These are phyloP conservation scores for Lodderomyces theae DNA, from an alignment of 1,139 yeast species.

Conservation along the genomic window DNA sequence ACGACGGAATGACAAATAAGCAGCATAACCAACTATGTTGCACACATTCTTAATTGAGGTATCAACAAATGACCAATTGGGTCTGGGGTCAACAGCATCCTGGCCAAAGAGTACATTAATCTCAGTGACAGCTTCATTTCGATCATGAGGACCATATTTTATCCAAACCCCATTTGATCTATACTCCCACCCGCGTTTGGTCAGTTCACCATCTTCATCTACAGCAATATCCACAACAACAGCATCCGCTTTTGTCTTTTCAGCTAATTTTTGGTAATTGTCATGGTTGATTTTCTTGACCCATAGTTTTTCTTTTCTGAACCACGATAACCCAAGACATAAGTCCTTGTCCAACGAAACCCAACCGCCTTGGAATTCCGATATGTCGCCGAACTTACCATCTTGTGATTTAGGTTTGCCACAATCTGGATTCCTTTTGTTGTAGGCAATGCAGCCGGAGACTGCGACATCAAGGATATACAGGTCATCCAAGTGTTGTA, in stretches of 20 bases:
- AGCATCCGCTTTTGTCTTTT: constrained; percentile 12
- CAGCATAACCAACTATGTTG: constrained; percentile 18
- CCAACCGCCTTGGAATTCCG: constrained; percentile 27
- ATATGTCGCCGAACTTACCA: constrained; percentile 33
- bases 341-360: constrained; percentile 38
- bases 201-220: no score
- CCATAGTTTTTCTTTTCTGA: constrained; percentile 29
- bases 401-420: constrained; percentile 28
- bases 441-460: constrained; percentile 29
- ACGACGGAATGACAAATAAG: constrained; percentile 31
- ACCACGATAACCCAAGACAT: constrained; percentile 33
- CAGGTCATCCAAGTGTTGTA: constrained; percentile 39
- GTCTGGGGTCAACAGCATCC: constrained; percentile 75
- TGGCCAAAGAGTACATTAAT: constrained; percentile 68
- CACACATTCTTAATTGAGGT: constrained; percentile 25
- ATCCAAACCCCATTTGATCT: constrained; percentile 35
- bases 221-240: constrained; percentile 43
- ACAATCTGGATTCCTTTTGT: constrained; percentile 25
- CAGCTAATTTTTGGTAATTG: constrained; percentile 8
- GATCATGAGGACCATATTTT: constrained; percentile 35
- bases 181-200: constrained; percentile 35
- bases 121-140: constrained; percentile 35
- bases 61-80: constrained; percentile 56
- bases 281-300: constrained; percentile 28
- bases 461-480: constrained; percentile 37